These are phyloP conservation scores for Trichoderma koningiopsis DNA, from an alignment of 2,329 filamentous ascomycete genomes.

Conservation along the genomic window DNA sequence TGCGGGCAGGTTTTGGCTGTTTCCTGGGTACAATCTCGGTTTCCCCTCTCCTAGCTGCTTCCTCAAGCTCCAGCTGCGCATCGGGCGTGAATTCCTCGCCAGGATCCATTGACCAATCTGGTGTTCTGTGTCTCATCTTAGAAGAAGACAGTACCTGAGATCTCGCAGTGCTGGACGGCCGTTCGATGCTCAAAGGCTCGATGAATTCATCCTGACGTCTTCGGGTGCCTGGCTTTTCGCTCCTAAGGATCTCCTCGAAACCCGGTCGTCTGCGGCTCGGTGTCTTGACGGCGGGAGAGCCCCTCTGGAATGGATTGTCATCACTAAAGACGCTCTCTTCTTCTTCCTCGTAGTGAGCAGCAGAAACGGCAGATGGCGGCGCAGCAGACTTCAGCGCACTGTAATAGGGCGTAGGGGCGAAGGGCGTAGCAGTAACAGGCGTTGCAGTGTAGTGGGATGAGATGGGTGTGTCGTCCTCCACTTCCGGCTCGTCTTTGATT, in stretches of 20 bases:
- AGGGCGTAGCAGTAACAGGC: not conserved
- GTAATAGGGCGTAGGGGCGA: not conserved
- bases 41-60: constrained; percentile 61
- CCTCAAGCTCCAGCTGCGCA: constrained; percentile 77
- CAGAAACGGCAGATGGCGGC: not conserved
- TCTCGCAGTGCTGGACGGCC: constrained; percentile 50
- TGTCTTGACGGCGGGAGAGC: constrained; percentile 58
- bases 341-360: constrained; percentile 45
- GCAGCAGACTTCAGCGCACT: not conserved
- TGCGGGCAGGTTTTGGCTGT: constrained; percentile 42
- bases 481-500: constrained; percentile 56
- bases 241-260: constrained; percentile 46
- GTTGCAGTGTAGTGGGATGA: not conserved
- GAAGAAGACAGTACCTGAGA: constrained; percentile 59
- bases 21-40: constrained; percentile 48
- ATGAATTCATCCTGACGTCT: constrained; percentile 45
- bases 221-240: constrained; percentile 46
- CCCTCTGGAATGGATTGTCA: constrained; percentile 92
- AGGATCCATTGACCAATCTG: constrained; percentile 56
- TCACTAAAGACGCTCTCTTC: constrained; percentile 70
- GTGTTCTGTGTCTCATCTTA: constrained; percentile 39
- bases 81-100: constrained; percentile 95
- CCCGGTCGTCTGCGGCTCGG: constrained; percentile 55
- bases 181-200: constrained; percentile 35
- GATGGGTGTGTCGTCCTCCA: constrained; percentile 29